A percentile compares a stretch with the other conserved stretches of the same genome.
Evolutionary conservation across 176 grass and related monocot species (phyloP).

Genomic region (Alloteropsis semialata): DNA sequence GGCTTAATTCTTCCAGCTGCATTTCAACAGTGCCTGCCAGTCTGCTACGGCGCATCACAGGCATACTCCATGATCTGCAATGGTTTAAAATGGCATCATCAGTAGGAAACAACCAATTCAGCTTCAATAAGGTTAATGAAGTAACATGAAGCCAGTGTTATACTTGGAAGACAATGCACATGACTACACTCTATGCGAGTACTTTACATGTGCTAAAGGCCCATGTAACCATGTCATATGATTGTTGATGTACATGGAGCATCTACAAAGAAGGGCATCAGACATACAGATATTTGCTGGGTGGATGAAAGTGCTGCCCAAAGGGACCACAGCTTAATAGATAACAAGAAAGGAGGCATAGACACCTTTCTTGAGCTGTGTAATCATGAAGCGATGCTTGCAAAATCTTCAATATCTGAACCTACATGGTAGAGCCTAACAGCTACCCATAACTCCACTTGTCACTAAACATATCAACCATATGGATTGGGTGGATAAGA

Average conservation of each 20-base stretch:
- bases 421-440: not conserved
- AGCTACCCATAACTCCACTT: slow-evolving; percentile 8
- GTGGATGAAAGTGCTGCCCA: slow-evolving; percentile 14
- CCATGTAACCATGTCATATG: not conserved
- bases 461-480: not conserved
- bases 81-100: not conserved
- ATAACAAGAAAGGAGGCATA: not conserved
- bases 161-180: not conserved
- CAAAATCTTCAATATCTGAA: slow-evolving; percentile 8
- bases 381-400: slow-evolving; percentile 10
- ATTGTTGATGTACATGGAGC: not conserved
- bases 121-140: not conserved
- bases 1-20: not conserved
- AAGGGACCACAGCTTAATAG: slow-evolving; percentile 4
- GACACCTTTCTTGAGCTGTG: slow-evolving; percentile 11
- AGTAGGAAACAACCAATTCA: slow-evolving; percentile 4
- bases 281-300: slow-evolving; percentile 4
- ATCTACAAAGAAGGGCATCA: not conserved
- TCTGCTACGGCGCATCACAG: not conserved
- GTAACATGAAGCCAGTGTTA: not conserved
- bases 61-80: not conserved
- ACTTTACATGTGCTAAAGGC: not conserved
- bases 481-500: slow-evolving; percentile 6
- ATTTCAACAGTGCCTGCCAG: not conserved
- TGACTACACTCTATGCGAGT: not conserved